phyloP scores from a whole-genome alignment of 805 yeast genomes.

The Yamadazyma olivae region DNA sequence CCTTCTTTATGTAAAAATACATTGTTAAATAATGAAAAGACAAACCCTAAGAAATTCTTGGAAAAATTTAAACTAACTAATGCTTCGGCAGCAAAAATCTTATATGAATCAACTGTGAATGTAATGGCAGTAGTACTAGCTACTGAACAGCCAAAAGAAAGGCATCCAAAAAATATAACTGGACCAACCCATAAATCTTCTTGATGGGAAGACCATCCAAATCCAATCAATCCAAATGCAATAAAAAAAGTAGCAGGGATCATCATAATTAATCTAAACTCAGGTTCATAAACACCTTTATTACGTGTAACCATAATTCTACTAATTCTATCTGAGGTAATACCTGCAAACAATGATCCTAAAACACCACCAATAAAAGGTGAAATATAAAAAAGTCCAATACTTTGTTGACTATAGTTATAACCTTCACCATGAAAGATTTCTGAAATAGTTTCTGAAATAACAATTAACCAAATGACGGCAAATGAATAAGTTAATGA shows the following conservation, averaged over 20 bases:
- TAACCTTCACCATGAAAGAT: constrained; percentile 42
- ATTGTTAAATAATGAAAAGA: constrained; percentile 56
- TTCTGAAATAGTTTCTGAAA: constrained; percentile 53
- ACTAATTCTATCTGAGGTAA: constrained; percentile 46
- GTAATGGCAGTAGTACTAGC: constrained; percentile 63
- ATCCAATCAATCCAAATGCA: constrained; percentile 56
- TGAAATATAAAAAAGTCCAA: constrained; percentile 53
- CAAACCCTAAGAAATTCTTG: constrained; percentile 54
- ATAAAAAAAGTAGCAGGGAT: constrained; percentile 44
- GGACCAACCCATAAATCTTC: constrained; percentile 56
- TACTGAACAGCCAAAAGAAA: constrained; percentile 59
- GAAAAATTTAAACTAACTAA: constrained; percentile 53
- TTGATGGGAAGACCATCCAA: constrained; percentile 54
- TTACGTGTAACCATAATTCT: constrained; percentile 43
- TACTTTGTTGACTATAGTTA: constrained; percentile 40
- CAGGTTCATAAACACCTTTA: constrained; percentile 60
- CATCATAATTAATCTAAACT: constrained; percentile 54
- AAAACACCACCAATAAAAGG: constrained; percentile 57
- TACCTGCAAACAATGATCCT: constrained; percentile 55
- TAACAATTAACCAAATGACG: constrained; percentile 62
- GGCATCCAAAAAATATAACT: constrained; percentile 50
- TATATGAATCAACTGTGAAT: constrained; percentile 55
- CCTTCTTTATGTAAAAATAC: constrained; percentile 41
- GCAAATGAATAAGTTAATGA: constrained; percentile 53
- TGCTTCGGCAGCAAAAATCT: constrained; percentile 55